phyloP scores from a whole-genome alignment of 177 flowering plant species.

The Vitis hybrid region DNA sequence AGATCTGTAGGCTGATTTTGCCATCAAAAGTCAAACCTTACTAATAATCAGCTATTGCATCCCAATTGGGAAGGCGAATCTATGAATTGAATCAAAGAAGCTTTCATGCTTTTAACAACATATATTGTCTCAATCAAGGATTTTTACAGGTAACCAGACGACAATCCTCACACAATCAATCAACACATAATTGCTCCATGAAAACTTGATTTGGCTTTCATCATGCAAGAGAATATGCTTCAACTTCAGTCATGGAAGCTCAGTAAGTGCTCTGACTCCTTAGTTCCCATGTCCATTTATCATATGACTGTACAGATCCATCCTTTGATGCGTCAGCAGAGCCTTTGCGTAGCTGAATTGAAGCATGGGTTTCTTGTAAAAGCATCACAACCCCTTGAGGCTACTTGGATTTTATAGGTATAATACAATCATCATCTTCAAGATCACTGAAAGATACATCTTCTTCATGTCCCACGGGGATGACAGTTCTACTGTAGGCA shows the following conservation, averaged over 20 bases:
- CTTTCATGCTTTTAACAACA: too few species aligned
- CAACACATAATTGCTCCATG: constrained; percentile 4
- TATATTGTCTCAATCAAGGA: too few species aligned
- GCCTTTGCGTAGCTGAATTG: constrained; percentile 25
- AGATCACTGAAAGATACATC: constrained; percentile 91
- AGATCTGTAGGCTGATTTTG: too few species aligned
- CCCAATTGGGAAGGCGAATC: too few species aligned
- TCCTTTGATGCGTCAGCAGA: constrained; percentile 3
- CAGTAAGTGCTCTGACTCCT: neutral
- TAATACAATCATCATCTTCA: constrained; percentile 59
- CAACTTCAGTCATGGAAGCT: neutral
- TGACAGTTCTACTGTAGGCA: constrained; percentile 22
- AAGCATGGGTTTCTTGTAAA: constrained; percentile 17
- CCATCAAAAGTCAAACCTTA: too few species aligned
- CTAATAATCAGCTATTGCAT: too few species aligned
- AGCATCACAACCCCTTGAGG: constrained; percentile 15
- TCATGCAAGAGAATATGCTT: constrained; percentile 1
- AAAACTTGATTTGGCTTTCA: neutral
- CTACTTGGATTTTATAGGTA: constrained; percentile 42
- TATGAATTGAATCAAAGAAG: too few species aligned
- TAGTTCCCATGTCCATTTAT: constrained; percentile 2
- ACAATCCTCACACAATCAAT: constrained; percentile 8
- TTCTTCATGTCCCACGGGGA: constrained; percentile 41
- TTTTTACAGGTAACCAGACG: too few species aligned
- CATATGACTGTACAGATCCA: neutral